Conservation (phyloP, 73 alveolate genomes). For the Durusdinium trenchii region DNA sequence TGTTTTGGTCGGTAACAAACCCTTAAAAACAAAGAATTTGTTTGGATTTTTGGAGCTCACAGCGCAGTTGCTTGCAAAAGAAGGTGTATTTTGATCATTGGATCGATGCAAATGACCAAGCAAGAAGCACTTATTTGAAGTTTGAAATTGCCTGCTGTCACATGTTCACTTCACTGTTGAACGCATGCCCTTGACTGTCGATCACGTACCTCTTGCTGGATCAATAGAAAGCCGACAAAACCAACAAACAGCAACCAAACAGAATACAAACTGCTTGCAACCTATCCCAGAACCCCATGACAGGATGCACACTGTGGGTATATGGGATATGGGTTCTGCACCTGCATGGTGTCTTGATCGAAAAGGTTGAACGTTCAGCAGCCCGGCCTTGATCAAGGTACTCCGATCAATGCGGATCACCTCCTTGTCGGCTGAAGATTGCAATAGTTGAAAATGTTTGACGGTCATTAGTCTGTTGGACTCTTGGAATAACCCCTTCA, state of each 20-base stretch:
- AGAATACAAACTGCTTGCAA: not conserved
- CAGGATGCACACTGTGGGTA: not conserved
- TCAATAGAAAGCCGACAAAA: too few relatives aligned
- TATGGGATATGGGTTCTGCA: too few relatives aligned
- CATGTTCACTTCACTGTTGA: not conserved
- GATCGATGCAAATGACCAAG: not conserved
- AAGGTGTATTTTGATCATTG: not conserved
- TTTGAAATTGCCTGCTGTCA: not conserved
- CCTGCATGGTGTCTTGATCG: not conserved
- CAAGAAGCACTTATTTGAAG: not conserved
- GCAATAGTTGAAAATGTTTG: not conserved
- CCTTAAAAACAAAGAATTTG: too few relatives aligned
- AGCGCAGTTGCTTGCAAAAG: too few relatives aligned
- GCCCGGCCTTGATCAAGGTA: slow-evolving; percentile 53
- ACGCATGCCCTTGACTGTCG: not conserved
- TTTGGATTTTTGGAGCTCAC: too few relatives aligned
- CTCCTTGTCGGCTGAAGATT: not conserved
- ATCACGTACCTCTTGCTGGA: not conserved
- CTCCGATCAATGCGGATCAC: slow-evolving; percentile 59
- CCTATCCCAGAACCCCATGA: not conserved
- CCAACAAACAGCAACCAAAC: not conserved
- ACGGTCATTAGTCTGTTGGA: not conserved
- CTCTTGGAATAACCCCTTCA: not conserved
- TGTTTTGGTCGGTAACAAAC: too few relatives aligned
- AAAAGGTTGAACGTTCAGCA: not conserved